Conservation (phyloP, 176 grass and related monocot genomes). For the Saccharum officinarum region DNA sequence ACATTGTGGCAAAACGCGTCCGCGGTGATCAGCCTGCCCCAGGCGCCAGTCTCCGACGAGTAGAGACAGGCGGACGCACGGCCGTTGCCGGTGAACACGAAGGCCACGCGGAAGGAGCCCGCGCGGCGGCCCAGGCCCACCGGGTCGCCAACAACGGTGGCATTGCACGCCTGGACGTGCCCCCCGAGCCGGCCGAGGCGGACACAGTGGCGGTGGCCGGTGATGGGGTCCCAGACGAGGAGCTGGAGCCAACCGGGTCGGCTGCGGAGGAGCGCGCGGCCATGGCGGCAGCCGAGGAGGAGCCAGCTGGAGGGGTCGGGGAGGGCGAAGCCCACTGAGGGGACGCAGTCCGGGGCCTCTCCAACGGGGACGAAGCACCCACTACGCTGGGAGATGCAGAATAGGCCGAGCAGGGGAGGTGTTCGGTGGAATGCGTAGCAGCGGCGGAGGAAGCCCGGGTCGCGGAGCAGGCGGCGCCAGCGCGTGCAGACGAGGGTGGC, state of each 20-base stretch:
- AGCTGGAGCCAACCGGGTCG: neutral
- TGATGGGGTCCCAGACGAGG: slow-evolving; percentile 29
- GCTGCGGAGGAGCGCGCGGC: slow-evolving; percentile 13
- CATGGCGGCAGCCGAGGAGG: neutral
- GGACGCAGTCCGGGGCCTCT: neutral
- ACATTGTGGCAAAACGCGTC: neutral
- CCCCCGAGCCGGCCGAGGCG: slow-evolving; percentile 4
- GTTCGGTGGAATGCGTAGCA: slow-evolving; percentile 1
- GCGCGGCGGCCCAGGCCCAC: neutral
- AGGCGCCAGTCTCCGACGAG: slow-evolving; percentile 15
- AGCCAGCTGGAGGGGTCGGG: neutral
- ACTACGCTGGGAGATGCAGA: neutral
- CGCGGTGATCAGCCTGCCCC: slow-evolving; percentile 1
- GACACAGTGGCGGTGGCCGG: slow-evolving; percentile 9
- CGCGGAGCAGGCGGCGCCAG: too few relatives aligned
- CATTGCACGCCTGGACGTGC: neutral
- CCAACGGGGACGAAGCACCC: neutral
- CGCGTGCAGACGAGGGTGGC: too few relatives aligned
- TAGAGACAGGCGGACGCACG: slow-evolving; percentile 23
- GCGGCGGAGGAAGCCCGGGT: neutral
- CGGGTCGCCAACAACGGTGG: neutral
- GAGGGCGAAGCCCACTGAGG: neutral
- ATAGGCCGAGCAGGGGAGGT: slow-evolving; percentile 16
- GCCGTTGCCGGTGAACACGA: slow-evolving; percentile 23
- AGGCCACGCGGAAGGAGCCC: slow-evolving; percentile 3